Conservation (phyloP, 139 green algal genomes). For the Chlamydomonas sp. region DNA sequence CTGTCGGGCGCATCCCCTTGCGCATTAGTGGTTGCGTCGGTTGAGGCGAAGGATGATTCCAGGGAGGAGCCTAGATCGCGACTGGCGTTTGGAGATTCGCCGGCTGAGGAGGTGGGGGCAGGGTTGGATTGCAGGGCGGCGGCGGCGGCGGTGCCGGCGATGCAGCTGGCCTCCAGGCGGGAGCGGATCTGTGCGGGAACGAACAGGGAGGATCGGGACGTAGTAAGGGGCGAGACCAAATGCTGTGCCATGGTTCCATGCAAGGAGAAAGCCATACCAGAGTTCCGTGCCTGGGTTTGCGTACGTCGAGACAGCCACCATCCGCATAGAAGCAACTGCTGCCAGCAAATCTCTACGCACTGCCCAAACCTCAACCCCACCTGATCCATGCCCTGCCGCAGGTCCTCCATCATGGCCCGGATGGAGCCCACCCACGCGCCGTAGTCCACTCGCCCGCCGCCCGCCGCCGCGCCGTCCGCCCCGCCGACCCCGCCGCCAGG, state of each 20-base stretch:
- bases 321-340: not conserved
- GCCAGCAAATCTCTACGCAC: not conserved
- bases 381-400: not conserved
- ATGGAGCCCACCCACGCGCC: not conserved
- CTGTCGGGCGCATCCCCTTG: not conserved
- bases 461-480: too few species aligned
- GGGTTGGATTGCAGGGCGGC: not conserved
- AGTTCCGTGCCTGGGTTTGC: not conserved
- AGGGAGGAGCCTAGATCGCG: too few species aligned
- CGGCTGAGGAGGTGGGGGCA: not conserved
- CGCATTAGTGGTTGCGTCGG: not conserved
- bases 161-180: not conserved
- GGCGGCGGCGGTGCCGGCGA: too few species aligned
- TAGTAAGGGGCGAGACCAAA: not conserved
- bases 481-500: too few species aligned
- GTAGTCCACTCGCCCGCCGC: not conserved
- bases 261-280: not conserved
- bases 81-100: not conserved
- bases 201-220: not conserved
- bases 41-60: too few species aligned
- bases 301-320: not conserved
- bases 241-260: not conserved
- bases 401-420: slow-evolving; percentile 1
- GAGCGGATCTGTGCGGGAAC: not conserved
- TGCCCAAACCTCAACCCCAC: not conserved